These are phyloP conservation scores for Pestalotiopsis sp. DNA, from an alignment of 2,329 filamentous ascomycete species.

Conservation along the genomic window DNA sequence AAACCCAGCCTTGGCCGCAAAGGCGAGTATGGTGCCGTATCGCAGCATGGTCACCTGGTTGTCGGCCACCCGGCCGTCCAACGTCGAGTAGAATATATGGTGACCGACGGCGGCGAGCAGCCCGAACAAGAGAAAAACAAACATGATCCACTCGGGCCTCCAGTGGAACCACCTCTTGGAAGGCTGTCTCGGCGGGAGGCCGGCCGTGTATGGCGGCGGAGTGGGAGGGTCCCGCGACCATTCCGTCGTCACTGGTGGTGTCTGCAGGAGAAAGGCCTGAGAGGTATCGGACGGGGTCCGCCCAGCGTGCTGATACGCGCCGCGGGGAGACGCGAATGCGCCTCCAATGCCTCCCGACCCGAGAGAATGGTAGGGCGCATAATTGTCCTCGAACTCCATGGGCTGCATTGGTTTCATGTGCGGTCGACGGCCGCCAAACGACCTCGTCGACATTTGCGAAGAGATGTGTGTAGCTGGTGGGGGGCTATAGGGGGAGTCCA, in stretches of 20 bases:
- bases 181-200: neutral
- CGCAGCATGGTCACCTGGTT: slow-evolving; percentile 40
- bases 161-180: slow-evolving; percentile 33
- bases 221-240: slow-evolving; percentile 22
- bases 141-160: slow-evolving; percentile 39
- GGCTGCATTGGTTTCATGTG: slow-evolving; percentile 14
- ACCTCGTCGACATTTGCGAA: slow-evolving; percentile 5
- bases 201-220: slow-evolving; percentile 21
- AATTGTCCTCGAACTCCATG: slow-evolving; percentile 22
- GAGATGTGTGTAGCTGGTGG: slow-evolving; percentile 5
- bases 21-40: slow-evolving; percentile 40
- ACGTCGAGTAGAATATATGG: slow-evolving; percentile 37
- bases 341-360: slow-evolving; percentile 15
- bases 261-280: slow-evolving; percentile 17
- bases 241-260: slow-evolving; percentile 16
- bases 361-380: slow-evolving; percentile 12
- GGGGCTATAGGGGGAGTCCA: slow-evolving; percentile 8
- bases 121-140: slow-evolving; percentile 38
- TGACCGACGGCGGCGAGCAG: slow-evolving; percentile 38
- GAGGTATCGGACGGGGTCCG: slow-evolving; percentile 18
- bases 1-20: slow-evolving; percentile 40
- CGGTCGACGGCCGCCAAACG: slow-evolving; percentile 13
- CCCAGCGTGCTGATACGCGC: slow-evolving; percentile 16
- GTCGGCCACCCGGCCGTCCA: slow-evolving; percentile 34
- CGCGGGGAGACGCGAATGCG: slow-evolving; percentile 18